Base-by-base conservation (phyloP, 768 basidiomycete genomes). In the Lyophyllum atratum region DNA sequence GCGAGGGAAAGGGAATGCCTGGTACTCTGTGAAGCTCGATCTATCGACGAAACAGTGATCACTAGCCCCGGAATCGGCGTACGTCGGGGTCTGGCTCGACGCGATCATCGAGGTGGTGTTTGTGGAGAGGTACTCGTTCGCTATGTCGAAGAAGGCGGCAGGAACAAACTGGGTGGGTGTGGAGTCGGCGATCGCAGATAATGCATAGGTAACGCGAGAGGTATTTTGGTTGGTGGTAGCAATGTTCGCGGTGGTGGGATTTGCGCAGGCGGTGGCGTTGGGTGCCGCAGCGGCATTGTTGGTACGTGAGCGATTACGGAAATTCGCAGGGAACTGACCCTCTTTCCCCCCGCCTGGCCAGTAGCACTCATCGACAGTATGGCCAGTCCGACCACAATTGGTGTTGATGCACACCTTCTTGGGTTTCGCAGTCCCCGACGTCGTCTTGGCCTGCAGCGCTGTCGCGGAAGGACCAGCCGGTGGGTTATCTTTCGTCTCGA, bases 311-410 rank as follows among this genome's bases (percentile, higher is more conserved):
- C 55, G 14, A n/a, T 54, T 43, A 10, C 65, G 52, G 26, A 66
- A 69, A 11, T 61, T 58, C 4, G 59, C 46, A 0, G 69, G 71
- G 40, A 67, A 69, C 46, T 76, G 74, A 10, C 74, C 74, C 37
- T 72, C 71, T 44, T 73, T 76, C 10, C 72, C 72, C 19, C 73
- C 69, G 0, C 74, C 73, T 9, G 56, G 58, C 59, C 64, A 67
- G 61, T 70, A 76, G 55, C 73, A 76, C 1, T 66, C 56, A 8
- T 59, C 62, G 4, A 63, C 62, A 10, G 54, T 39, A 28, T 75
- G 72, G 1, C 72, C 65, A 0, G 14, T 37, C 17, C 40, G 24
- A 3, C 59, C 37, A 48, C 74, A 75, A 45, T 65, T 66, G 2
- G 59, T 60, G 57, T 69, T 65, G 0, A 34, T 28, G 53, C 64